Percentiles rank a stretch among this genome's conserved stretches.
These are phyloP conservation scores for Polygonum maritimum DNA, from an alignment of 148 eudicot genomes.

Conservation along the genomic window DNA sequence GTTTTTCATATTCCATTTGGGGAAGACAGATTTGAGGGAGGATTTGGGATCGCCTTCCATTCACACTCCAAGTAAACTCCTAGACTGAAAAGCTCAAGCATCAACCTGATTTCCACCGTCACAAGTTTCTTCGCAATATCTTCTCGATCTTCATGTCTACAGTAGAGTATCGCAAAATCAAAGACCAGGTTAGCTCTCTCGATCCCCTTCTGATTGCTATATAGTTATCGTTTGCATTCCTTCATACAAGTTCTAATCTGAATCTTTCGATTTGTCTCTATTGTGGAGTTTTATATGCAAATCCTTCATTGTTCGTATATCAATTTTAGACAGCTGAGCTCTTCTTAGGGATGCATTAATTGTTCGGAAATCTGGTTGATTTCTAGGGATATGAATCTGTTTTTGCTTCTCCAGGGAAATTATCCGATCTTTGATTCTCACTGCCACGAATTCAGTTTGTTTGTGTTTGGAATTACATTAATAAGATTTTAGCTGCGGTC, in stretches of 20 bases:
- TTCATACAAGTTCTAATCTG: not conserved
- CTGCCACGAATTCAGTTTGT: not conserved
- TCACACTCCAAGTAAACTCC: not conserved
- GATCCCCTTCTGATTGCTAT: not conserved
- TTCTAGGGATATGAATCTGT: not conserved
- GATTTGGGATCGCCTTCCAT: not conserved
- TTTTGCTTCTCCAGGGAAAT: not conserved
- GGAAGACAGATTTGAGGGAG: too few species aligned
- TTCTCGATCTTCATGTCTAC: not conserved
- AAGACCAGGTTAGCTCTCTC: constrained; percentile 51
- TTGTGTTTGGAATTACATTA: not conserved
- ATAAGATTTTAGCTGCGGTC: not conserved
- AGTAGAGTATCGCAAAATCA: constrained; percentile 84
- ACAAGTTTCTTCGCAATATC: not conserved
- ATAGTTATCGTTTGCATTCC: not conserved
- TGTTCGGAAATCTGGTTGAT: not conserved
- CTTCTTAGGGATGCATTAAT: not conserved
- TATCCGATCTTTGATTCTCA: not conserved
- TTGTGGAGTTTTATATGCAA: not conserved
- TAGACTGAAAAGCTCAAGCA: not conserved
- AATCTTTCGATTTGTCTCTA: not conserved
- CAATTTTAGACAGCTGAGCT: not conserved
- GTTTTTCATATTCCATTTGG: too few species aligned
- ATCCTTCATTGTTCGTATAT: not conserved
- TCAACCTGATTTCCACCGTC: not conserved